Evolutionary conservation across 306 rosid species (phyloP), one percentile per base, ranked within the genome.

Genomic region (Dalbergia cultrata): DNA sequence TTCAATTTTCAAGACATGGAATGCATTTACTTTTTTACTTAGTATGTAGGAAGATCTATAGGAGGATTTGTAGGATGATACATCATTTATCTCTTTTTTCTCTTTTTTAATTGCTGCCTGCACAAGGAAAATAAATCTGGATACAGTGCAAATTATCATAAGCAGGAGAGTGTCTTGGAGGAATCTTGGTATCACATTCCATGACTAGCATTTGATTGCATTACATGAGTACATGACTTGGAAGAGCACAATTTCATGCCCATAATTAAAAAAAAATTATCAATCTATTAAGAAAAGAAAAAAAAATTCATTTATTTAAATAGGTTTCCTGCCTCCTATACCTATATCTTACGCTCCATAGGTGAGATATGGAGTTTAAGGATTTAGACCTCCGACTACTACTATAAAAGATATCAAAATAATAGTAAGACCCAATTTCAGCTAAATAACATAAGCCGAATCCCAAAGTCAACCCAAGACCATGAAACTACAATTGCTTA

Each of bases 251-350:
- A 19, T 79, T 70, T 35, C 8, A 63, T 71, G 62, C 58, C 78
- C 78, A 72, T 18, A 72, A 7, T 80, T 80, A 59, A 41, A 62
- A 33, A 26, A 62, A 37, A 62, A 72, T 72, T 21, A 11, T 60
- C 35, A 63, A 35, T 44, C 57, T 62, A 50, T 61, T 34, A 5
- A 50, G n/a, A 50, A 61, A 34, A 70, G 60, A 9, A 0, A 52
- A 52, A 22, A n/a, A 34, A 12, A 47, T 39, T 11, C 66, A 80
- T 26, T 41, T 49, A 39, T 79, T 50, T 50, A 34, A 47, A 63
- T 71, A 73, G 50, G 60, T 39, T n/a, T 72, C 60, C 61, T 62
- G 60, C 41, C 33, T 73, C 61, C 66, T 52, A 22, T 80, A 72
- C 50, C 61, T 41, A 53, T 72, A 13, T 21, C 65, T 63, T 11